Evolutionary conservation across 208 protist species (phyloP).

Genomic region (Leishmania lainsoni): DNA sequence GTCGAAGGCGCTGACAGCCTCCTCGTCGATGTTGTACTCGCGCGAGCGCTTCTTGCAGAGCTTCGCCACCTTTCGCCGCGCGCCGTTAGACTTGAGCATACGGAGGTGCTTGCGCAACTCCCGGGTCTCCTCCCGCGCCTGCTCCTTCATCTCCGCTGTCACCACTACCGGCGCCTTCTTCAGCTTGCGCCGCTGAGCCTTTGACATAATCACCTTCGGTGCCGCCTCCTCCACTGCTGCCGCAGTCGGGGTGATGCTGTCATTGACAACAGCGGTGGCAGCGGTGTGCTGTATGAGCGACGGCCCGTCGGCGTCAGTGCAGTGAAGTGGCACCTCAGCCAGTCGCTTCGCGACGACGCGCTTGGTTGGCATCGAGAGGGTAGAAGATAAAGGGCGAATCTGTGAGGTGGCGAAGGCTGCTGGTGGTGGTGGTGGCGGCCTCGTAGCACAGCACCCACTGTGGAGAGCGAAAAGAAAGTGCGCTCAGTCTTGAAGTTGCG

Average conservation of each 20-base stretch:
- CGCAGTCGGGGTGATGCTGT: background rate
- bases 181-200: conserved; percentile 71
- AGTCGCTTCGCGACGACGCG: conserved; percentile 16
- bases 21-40: conserved; percentile 64
- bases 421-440: background rate
- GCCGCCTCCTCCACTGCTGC: conserved; percentile 17
- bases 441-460: background rate
- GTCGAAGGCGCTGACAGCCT: conserved; percentile 64
- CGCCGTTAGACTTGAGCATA: conserved; percentile 90
- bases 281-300: background rate
- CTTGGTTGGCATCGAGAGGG: conserved; percentile 20
- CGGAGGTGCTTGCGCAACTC: conserved; percentile 86
- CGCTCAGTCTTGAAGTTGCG: background rate
- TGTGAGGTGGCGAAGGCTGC: background rate
- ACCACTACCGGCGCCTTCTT: conserved; percentile 78
- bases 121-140: conserved; percentile 65
- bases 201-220: conserved; percentile 77
- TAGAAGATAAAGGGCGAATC: background rate
- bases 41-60: conserved; percentile 70
- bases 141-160: conserved; percentile 82
- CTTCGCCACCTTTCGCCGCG: conserved; percentile 77
- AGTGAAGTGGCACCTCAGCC: conserved; percentile 9
- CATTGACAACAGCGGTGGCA: conserved; percentile 3
- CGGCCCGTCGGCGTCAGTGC: background rate
- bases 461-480: background rate